A percentile compares a stretch with the other conserved stretches of the same genome.
Conservation (phyloP, 345 rosid genomes). For the Hibiscus mutabilis region DNA sequence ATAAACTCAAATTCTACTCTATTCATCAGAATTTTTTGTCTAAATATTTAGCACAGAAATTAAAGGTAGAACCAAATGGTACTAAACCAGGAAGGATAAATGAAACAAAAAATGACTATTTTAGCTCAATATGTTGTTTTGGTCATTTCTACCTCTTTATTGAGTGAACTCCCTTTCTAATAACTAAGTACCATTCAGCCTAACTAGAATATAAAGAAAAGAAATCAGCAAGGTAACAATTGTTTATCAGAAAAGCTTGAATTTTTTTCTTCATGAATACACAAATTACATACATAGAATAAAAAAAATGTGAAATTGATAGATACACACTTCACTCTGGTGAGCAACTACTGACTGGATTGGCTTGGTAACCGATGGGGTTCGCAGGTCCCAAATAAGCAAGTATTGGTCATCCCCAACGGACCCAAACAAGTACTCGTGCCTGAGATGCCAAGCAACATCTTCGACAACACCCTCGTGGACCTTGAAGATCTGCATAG, state of each 20-base stretch:
- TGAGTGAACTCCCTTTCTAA: neutral
- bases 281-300: too few relatives aligned
- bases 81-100: neutral
- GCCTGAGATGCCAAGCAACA: constrained; percentile 98
- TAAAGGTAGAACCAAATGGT: neutral
- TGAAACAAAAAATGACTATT: too few relatives aligned
- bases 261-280: neutral
- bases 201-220: neutral
- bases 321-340: constrained; percentile 70
- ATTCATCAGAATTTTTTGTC: neutral
- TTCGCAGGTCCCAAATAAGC: constrained; percentile 85
- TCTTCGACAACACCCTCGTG: constrained; percentile 99
- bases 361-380: constrained; percentile 64
- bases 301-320: neutral
- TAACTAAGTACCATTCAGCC: neutral
- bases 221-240: neutral
- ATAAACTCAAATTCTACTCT: neutral
- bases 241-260: neutral
- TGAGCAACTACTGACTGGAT: constrained; percentile 94
- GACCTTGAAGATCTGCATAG: constrained; percentile 79
- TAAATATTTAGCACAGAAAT: neutral
- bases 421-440: constrained; percentile 13
- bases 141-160: too few relatives aligned
- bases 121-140: too few relatives aligned
- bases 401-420: constrained; percentile 34